phyloP scores from a whole-genome alignment of 176 grass and related monocot species.

The Miscanthus lutarioriparius region DNA sequence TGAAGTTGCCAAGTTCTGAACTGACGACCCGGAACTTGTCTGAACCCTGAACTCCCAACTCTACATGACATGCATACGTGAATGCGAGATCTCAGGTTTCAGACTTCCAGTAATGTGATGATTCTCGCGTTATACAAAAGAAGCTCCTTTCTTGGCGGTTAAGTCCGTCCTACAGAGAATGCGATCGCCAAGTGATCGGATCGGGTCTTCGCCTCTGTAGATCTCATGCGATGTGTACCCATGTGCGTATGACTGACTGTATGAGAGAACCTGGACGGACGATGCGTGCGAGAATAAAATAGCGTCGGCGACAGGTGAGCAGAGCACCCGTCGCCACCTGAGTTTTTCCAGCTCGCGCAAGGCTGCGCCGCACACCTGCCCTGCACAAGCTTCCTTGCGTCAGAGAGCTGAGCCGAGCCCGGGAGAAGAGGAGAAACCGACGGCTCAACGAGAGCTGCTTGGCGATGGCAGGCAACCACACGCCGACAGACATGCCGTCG shows the following conservation, averaged over 20 bases:
- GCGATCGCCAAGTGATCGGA: not conserved
- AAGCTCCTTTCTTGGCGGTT: not conserved
- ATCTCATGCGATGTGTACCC: not conserved
- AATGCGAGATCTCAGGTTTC: not conserved
- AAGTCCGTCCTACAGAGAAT: too few relatives aligned
- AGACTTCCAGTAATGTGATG: not conserved
- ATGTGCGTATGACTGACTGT: not conserved
- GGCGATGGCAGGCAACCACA: not conserved
- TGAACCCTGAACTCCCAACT: not conserved
- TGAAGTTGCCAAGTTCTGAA: not conserved
- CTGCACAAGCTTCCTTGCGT: not conserved
- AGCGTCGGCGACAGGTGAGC: constrained; percentile 17
- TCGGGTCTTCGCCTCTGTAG: not conserved
- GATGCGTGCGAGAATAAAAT: not conserved
- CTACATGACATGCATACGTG: too few relatives aligned
- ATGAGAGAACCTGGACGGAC: not conserved
- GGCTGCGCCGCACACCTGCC: too few relatives aligned
- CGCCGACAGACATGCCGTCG: constrained; percentile 1
- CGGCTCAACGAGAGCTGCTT: constrained; percentile 22
- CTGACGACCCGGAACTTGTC: not conserved
- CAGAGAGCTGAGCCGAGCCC: too few relatives aligned
- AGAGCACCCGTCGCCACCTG: not conserved
- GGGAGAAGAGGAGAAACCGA: constrained; percentile 1
- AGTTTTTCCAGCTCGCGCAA: not conserved
- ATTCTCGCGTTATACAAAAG: not conserved